phyloP scores from a whole-genome alignment of 805 yeast genomes.

The Scheffersomyces spartinae region DNA sequence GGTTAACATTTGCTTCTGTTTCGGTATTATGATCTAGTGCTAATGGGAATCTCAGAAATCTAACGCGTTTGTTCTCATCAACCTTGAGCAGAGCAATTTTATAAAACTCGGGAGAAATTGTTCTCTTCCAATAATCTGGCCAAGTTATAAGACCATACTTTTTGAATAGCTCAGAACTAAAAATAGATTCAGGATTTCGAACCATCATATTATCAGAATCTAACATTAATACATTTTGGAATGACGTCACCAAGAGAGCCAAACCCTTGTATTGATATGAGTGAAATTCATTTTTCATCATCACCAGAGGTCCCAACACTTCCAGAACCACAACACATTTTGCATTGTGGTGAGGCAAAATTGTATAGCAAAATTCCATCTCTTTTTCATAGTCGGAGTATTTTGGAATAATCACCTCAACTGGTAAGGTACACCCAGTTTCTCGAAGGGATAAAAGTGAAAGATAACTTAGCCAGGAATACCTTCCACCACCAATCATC shows the following conservation, averaged over 20 bases:
- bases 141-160: conserved; percentile 26
- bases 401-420: conserved; percentile 32
- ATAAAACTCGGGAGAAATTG: conserved; percentile 24
- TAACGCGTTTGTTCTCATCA: conserved; percentile 12
- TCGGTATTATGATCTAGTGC: conserved; percentile 1
- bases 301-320: conserved; percentile 18
- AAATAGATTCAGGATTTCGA: conserved; percentile 10
- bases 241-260: conserved; percentile 27
- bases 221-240: conserved; percentile 28
- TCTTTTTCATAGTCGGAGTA: conserved; percentile 24
- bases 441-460: conserved; percentile 30
- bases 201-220: conserved; percentile 28
- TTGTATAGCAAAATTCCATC: conserved; percentile 24
- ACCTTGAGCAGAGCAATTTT: conserved; percentile 1
- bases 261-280: conserved; percentile 33
- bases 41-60: conserved; percentile 4
- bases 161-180: conserved; percentile 17
- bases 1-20: conserved; percentile 5
- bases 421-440: conserved; percentile 30
- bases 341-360: conserved; percentile 30
- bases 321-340: conserved; percentile 29
- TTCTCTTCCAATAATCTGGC: conserved; percentile 34
- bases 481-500: conserved; percentile 33
- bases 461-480: conserved; percentile 28
- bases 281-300: conserved; percentile 18